Evolutionary conservation across 805 yeast species (phyloP).

Genomic region (Kuraishia floccosa): DNA sequence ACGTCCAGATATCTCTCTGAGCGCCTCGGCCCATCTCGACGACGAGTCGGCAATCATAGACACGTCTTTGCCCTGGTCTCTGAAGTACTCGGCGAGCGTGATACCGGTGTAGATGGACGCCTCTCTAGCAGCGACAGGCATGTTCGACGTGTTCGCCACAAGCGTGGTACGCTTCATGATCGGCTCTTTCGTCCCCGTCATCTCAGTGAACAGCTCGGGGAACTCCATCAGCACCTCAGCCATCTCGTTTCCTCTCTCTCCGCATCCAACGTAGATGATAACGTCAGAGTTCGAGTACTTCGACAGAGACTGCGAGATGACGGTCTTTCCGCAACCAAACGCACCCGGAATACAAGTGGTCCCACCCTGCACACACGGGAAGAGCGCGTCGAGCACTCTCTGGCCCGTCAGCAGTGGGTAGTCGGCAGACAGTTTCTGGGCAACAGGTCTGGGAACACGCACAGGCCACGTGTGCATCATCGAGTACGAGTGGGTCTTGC

Average conservation of each 20-base stretch:
- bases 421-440: conserved; percentile 88
- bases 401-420: conserved; percentile 96
- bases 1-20: conserved; percentile 99
- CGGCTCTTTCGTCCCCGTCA: conserved; percentile 91
- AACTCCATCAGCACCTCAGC: conserved; percentile 99
- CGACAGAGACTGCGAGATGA: conserved; percentile 93
- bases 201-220: conserved; percentile 92
- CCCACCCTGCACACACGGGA: conserved; percentile 99
- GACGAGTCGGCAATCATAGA: conserved; percentile 99
- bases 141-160: conserved; percentile 97
- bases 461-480: conserved; percentile 99
- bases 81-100: conserved; percentile 96
- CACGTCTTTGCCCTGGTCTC: conserved; percentile 99
- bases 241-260: conserved; percentile 99
- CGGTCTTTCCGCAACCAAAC: conserved; percentile 98
- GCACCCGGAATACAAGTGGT: conserved; percentile 99
- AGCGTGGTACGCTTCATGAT: conserved; percentile 98
- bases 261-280: conserved; percentile 88
- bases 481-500: conserved; percentile 65
- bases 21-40: conserved; percentile 99
- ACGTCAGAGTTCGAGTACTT: conserved; percentile 96
- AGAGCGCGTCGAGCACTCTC: conserved; percentile 93
- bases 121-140: conserved; percentile 99
- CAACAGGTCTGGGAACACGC: conserved; percentile 97
- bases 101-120: conserved; percentile 99